These are phyloP conservation scores for Calonectria leucothoes DNA, from an alignment of 2,329 filamentous ascomycete genomes.

Conservation along the genomic window DNA sequence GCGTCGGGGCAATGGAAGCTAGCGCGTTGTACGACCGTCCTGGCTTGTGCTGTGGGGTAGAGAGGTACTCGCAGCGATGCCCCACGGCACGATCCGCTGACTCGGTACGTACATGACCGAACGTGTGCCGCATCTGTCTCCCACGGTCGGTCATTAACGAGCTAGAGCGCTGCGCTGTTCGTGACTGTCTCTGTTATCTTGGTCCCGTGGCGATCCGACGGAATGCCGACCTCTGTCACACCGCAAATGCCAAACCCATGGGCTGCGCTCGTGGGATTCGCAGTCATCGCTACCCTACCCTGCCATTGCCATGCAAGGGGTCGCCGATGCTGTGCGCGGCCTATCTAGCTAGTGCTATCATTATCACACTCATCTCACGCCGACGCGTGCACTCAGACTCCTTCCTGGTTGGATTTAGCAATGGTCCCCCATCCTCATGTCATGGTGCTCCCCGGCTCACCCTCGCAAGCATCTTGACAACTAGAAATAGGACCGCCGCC, in stretches of 20 bases:
- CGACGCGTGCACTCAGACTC: neutral
- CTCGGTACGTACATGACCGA: conserved; percentile 8
- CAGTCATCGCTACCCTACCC: neutral
- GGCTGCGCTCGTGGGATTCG: neutral
- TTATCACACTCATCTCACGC: neutral
- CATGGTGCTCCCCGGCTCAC: neutral
- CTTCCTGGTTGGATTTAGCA: neutral
- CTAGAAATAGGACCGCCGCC: neutral
- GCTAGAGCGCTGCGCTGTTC: neutral
- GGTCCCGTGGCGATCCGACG: neutral
- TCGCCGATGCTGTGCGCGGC: neutral
- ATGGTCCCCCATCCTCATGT: neutral
- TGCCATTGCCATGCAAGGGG: neutral
- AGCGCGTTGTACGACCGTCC: conserved; percentile 23
- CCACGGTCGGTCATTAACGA: neutral
- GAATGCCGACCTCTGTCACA: neutral
- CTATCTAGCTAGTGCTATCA: neutral
- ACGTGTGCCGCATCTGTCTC: neutral
- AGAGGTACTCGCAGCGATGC: neutral
- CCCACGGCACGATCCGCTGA: conserved; percentile 19
- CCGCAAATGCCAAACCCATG: conserved; percentile 1
- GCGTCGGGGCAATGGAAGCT: conserved; percentile 42
- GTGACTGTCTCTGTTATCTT: neutral
- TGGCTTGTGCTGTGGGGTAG: too few relatives aligned
- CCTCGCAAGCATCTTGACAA: neutral